These are phyloP conservation scores for Heritiera littoralis DNA, from an alignment of 345 rosid species.

Conservation along the genomic window DNA sequence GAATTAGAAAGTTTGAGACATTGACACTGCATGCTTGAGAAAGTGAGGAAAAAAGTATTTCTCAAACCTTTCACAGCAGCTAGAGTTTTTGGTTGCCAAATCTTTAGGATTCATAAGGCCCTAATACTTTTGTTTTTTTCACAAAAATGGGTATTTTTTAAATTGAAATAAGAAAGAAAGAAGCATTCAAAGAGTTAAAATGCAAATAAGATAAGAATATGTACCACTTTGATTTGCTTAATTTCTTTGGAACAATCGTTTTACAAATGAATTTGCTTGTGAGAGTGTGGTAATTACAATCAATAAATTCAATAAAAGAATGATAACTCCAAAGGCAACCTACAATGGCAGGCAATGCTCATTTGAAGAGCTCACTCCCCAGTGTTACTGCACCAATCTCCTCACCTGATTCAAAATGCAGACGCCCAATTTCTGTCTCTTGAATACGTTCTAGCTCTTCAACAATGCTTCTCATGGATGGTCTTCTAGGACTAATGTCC, in stretches of 20 bases:
- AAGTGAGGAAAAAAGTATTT: not conserved
- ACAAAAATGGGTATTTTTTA: not conserved
- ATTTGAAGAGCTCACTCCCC: conserved; percentile 46
- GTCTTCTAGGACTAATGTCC: conserved; percentile 30
- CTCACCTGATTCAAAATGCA: conserved; percentile 28
- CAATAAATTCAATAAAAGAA: conserved; percentile 30
- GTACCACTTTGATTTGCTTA: not conserved
- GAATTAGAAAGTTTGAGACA: not conserved
- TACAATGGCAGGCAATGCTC: not conserved
- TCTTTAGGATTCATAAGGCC: not conserved
- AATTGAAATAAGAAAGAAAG: too few relatives aligned
- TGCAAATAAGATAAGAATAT: not conserved
- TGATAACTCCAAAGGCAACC: not conserved
- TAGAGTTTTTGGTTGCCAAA: not conserved
- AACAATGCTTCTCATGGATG: conserved; percentile 35
- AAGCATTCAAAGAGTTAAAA: too few relatives aligned
- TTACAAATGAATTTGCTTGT: conserved; percentile 15
- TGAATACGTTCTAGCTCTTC: conserved; percentile 37
- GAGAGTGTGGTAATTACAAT: not conserved
- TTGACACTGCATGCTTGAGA: not conserved
- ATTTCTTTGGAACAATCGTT: not conserved
- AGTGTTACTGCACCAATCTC: conserved; percentile 36
- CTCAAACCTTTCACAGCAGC: not conserved
- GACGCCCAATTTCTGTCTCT: conserved; percentile 28
- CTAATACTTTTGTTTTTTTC: not conserved